These are phyloP conservation scores for Spiraea crenata DNA, from an alignment of 331 rosid genomes.

Conservation along the genomic window DNA sequence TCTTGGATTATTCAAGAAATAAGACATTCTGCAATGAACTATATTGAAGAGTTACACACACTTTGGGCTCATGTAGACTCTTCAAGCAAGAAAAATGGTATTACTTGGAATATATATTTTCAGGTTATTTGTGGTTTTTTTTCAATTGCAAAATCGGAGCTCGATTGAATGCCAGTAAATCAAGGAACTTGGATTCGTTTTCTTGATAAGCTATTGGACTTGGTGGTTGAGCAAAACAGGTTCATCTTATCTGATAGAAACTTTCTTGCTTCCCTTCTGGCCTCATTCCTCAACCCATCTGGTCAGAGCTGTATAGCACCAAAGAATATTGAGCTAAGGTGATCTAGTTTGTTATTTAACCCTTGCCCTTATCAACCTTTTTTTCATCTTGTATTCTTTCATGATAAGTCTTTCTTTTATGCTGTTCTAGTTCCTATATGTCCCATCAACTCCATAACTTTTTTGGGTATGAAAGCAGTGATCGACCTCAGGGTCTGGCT, in stretches of 20 bases:
- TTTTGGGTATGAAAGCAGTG: neutral
- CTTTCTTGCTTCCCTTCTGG: slow-evolving; percentile 68
- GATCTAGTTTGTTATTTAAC: slow-evolving; percentile 15
- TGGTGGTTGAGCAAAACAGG: slow-evolving; percentile 68
- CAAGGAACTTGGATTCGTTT: slow-evolving; percentile 59
- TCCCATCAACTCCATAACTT: neutral
- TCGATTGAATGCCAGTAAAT: slow-evolving; percentile 50
- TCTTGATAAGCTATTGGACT: slow-evolving; percentile 57
- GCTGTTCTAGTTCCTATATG: neutral
- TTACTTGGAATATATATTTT: neutral
- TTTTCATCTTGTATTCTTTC: neutral
- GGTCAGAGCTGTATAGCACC: slow-evolving; percentile 55
- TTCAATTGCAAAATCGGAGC: slow-evolving; percentile 19
- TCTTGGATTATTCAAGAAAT: slow-evolving; percentile 44
- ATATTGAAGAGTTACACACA: slow-evolving; percentile 54
- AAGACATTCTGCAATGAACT: slow-evolving; percentile 70
- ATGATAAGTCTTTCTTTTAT: neutral
- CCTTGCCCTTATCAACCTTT: neutral
- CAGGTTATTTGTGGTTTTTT: neutral
- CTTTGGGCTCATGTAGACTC: slow-evolving; percentile 58
- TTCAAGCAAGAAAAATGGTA: slow-evolving; percentile 87
- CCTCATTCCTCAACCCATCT: slow-evolving; percentile 61
- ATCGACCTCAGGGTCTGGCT: neutral
- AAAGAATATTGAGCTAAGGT: slow-evolving; percentile 73
- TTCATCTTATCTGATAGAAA: slow-evolving; percentile 70